phyloP scores from a whole-genome alignment of 2,329 filamentous ascomycete species.

The Colletotrichum sp. region DNA sequence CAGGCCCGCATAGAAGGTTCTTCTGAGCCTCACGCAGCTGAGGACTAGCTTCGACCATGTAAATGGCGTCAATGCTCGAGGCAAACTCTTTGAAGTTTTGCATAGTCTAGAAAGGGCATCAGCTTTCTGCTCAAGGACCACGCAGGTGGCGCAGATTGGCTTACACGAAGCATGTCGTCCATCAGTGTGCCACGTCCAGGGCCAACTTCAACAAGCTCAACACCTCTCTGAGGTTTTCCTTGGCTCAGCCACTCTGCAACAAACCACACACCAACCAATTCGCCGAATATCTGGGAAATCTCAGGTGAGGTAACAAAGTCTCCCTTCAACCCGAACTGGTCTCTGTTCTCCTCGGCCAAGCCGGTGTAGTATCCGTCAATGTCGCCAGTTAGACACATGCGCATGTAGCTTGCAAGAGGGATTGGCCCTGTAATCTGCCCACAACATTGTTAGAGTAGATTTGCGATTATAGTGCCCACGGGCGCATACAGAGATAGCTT shows the following conservation, averaged over 20 bases:
- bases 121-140: not conserved
- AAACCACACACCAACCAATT: slow-evolving; percentile 93
- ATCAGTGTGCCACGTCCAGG: slow-evolving; percentile 95
- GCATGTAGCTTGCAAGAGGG: slow-evolving; percentile 94
- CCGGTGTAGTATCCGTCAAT: slow-evolving; percentile 93
- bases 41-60: slow-evolving; percentile 92
- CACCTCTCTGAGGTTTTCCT: slow-evolving; percentile 72
- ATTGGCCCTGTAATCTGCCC: slow-evolving; percentile 79
- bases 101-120: slow-evolving; percentile 67
- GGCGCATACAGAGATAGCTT: slow-evolving; percentile 78
- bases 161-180: slow-evolving; percentile 91
- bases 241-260: slow-evolving; percentile 97
- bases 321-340: slow-evolving; percentile 91
- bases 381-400: slow-evolving; percentile 94
- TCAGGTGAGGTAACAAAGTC: slow-evolving; percentile 98
- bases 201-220: slow-evolving; percentile 92
- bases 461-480: not conserved
- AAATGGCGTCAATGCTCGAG: slow-evolving; percentile 81
- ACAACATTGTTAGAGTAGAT: not conserved
- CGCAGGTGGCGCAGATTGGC: slow-evolving; percentile 27
- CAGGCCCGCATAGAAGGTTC: slow-evolving; percentile 77
- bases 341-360: slow-evolving; percentile 68
- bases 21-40: slow-evolving; percentile 80
- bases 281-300: slow-evolving; percentile 96
- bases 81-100: slow-evolving; percentile 81